phyloP scores from a whole-genome alignment of 2,329 filamentous ascomycete genomes.

The Cryphonectria japonica region DNA sequence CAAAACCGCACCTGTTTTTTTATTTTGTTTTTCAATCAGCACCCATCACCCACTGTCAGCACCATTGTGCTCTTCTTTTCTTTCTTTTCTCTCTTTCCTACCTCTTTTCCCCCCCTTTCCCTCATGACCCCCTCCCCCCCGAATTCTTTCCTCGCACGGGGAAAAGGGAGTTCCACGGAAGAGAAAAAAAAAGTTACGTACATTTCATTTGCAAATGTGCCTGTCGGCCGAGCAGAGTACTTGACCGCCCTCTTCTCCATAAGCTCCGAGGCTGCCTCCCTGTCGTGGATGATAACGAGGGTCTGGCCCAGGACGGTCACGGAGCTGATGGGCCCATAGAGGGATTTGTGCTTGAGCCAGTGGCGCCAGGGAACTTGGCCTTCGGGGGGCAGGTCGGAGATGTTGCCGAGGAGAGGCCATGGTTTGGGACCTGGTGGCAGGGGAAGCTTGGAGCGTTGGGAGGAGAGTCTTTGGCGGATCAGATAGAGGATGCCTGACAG shows the following conservation, averaged over 20 bases:
- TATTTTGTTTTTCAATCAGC: background rate
- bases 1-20: constrained; percentile 10
- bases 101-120: too few relatives aligned
- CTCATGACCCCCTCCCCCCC: background rate
- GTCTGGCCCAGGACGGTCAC: constrained; percentile 46
- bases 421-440: constrained; percentile 54
- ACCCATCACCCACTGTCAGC: background rate
- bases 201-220: constrained; percentile 22
- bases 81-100: background rate
- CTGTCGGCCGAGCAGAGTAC: constrained; percentile 11
- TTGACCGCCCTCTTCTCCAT: constrained; percentile 15
- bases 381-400: constrained; percentile 49
- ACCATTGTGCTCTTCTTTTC: background rate
- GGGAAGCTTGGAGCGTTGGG: background rate
- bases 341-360: constrained; percentile 46
- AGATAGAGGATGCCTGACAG: background rate
- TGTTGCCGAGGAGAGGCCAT: constrained; percentile 53
- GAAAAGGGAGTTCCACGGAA: background rate
- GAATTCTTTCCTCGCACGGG: too few relatives aligned
- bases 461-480: background rate
- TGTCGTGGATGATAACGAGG: constrained; percentile 46
- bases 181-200: background rate
- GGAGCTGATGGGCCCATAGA: constrained; percentile 44
- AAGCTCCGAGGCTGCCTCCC: constrained; percentile 17
- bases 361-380: constrained; percentile 43